These are phyloP conservation scores for Alternaria rosae DNA, from an alignment of 2,329 filamentous ascomycete genomes.

Conservation along the genomic window DNA sequence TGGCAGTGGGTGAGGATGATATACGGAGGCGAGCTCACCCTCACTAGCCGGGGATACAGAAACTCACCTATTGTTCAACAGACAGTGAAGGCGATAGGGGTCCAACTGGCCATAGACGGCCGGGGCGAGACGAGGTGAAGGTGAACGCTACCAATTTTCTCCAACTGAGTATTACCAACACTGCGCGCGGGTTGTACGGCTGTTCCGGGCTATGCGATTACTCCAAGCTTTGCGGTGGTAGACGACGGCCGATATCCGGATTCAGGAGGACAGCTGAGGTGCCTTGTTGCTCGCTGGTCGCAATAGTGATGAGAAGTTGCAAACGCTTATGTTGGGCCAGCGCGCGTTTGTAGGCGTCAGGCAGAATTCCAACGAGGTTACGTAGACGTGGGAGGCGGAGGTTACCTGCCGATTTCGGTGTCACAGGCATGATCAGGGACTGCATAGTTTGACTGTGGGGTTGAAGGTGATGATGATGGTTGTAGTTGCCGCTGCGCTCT, in stretches of 20 bases:
- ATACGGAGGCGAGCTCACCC: not conserved
- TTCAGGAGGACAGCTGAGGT: not conserved
- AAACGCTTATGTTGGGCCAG: conserved; percentile 2
- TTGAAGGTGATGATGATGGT: not conserved
- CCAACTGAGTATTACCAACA: not conserved
- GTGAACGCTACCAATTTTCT: not conserved
- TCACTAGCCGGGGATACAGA: conserved; percentile 1
- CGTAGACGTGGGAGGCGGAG: not conserved
- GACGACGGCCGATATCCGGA: not conserved
- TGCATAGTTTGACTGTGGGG: not conserved
- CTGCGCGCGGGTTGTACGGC: not conserved
- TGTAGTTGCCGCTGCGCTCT: conserved; percentile 1
- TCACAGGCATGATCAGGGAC: not conserved
- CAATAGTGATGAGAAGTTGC: not conserved
- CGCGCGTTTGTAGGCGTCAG: not conserved
- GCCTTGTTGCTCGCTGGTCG: not conserved
- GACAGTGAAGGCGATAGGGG: conserved; percentile 7
- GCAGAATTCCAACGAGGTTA: not conserved
- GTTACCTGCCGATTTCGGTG: not conserved
- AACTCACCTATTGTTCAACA: not conserved
- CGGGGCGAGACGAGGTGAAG: conserved; percentile 5
- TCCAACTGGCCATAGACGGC: not conserved
- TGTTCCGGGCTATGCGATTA: not conserved
- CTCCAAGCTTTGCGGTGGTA: not conserved
- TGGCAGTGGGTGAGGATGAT: not conserved